phyloP scores from a whole-genome alignment of 2,329 filamentous ascomycete species.

The Hymenoscyphus repandus region DNA sequence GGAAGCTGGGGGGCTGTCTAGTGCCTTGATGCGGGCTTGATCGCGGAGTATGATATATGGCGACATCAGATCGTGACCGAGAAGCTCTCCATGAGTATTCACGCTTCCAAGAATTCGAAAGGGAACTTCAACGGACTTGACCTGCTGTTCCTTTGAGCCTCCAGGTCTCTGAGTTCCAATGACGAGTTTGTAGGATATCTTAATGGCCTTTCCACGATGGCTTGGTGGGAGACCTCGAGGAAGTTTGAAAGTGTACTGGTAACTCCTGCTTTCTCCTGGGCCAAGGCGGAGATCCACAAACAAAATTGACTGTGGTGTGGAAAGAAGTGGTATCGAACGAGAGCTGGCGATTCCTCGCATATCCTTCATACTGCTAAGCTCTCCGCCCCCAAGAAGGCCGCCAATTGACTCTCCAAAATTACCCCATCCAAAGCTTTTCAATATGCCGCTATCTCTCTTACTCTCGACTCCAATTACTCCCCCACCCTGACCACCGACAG shows the following conservation, averaged over 20 bases:
- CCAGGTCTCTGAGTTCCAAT: slow-evolving; percentile 87
- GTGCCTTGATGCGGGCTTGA: slow-evolving; percentile 48
- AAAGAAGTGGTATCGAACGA: slow-evolving; percentile 84
- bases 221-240: slow-evolving; percentile 87
- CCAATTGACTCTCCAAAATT: slow-evolving; percentile 82
- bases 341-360: slow-evolving; percentile 86
- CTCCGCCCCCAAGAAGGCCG: slow-evolving; percentile 77
- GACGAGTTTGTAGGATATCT: slow-evolving; percentile 84
- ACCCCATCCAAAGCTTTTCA: slow-evolving; percentile 83
- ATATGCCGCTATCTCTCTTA: slow-evolving; percentile 72
- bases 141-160: slow-evolving; percentile 70
- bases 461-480: slow-evolving; percentile 78
- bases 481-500: slow-evolving; percentile 80
- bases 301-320: slow-evolving; percentile 88
- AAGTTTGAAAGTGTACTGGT: slow-evolving; percentile 79
- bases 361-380: slow-evolving; percentile 90
- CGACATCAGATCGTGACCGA: slow-evolving; percentile 90
- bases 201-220: slow-evolving; percentile 87
- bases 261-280: slow-evolving; percentile 84
- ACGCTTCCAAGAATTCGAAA: slow-evolving; percentile 93
- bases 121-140: slow-evolving; percentile 86
- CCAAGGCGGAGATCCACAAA: slow-evolving; percentile 88
- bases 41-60: slow-evolving; percentile 88
- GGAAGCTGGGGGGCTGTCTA: slow-evolving; percentile 18
- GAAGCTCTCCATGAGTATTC: slow-evolving; percentile 78